phyloP scores from a whole-genome alignment of 495 filamentous ascomycete species.

The Astrothelium macrocarpum region DNA sequence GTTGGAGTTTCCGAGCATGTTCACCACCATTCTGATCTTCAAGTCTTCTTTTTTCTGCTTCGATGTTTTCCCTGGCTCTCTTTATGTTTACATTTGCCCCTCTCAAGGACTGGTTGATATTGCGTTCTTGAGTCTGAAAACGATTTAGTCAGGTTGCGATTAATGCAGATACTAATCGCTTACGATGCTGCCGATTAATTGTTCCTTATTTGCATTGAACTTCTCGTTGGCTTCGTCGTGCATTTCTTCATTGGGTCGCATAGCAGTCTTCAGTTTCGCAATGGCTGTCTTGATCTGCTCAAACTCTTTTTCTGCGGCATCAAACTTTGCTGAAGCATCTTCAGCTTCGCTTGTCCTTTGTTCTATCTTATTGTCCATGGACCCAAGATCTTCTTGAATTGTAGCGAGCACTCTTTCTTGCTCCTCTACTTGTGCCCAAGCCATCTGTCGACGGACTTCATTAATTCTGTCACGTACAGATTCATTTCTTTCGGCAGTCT shows the following conservation, averaged over 20 bases:
- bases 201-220: constrained; percentile 24
- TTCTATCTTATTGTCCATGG: constrained; percentile 39
- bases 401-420: constrained; percentile 37
- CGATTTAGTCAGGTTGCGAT: neutral
- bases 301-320: constrained; percentile 36
- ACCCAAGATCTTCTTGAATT: constrained; percentile 34
- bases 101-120: constrained; percentile 35
- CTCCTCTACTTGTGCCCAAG: constrained; percentile 35
- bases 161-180: neutral
- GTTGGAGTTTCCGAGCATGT: constrained; percentile 25
- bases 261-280: constrained; percentile 28
- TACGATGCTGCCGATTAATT: constrained; percentile 9
- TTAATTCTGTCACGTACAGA: constrained; percentile 20
- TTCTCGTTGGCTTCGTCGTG: constrained; percentile 31
- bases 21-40: constrained; percentile 26
- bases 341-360: constrained; percentile 35
- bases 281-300: constrained; percentile 25
- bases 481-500: constrained; percentile 36
- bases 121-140: constrained; percentile 39
- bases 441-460: constrained; percentile 20
- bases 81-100: constrained; percentile 22
- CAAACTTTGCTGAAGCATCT: constrained; percentile 28
- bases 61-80: constrained; percentile 30
- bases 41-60: constrained; percentile 21
- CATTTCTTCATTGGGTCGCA: constrained; percentile 33